Percentiles rank a stretch among this genome's conserved stretches.
phyloP scores from a whole-genome alignment of 2,329 filamentous ascomycete species.

The Stachybotrys chlorohalonatus region DNA sequence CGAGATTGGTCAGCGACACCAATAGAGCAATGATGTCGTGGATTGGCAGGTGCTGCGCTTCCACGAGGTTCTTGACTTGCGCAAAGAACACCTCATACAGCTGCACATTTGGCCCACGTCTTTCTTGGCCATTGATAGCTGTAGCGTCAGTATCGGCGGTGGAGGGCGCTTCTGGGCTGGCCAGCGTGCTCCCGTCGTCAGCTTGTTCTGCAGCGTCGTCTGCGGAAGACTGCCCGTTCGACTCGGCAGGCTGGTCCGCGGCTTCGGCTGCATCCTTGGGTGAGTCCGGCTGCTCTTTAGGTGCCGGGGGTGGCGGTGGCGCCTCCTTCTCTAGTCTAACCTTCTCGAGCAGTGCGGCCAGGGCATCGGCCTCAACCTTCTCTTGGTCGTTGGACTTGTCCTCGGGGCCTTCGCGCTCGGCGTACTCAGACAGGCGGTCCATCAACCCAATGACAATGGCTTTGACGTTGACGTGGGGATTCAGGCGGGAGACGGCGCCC shows the following conservation, averaged over 20 bases:
- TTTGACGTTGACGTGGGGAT: conserved; percentile 96
- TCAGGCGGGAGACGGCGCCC: conserved; percentile 82
- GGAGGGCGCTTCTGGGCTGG: conserved; percentile 26
- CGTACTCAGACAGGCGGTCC: conserved; percentile 91
- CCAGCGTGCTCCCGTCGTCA: conserved; percentile 19
- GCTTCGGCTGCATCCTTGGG: conserved; percentile 4
- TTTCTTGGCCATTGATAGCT: conserved; percentile 35
- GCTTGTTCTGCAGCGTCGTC: conserved; percentile 21
- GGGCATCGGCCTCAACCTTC: conserved; percentile 76
- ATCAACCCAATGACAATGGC: conserved; percentile 96
- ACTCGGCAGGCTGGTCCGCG: conserved; percentile 20
- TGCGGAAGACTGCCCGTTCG: conserved; percentile 22
- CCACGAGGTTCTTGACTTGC: conserved; percentile 88
- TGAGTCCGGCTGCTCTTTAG: conserved; percentile 9
- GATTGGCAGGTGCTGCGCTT: conserved; percentile 81
- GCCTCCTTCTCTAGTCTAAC: conserved; percentile 58
- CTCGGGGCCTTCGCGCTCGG: conserved; percentile 74
- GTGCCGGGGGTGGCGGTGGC: conserved; percentile 2
- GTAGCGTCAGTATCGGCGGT: conserved; percentile 38
- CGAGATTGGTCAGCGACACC: conserved; percentile 88
- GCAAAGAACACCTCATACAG: conserved; percentile 97
- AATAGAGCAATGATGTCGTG: conserved; percentile 90
- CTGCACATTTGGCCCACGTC: conserved; percentile 59
- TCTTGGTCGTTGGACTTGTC: conserved; percentile 62
- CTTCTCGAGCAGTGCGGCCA: conserved; percentile 68